A percentile compares a stretch with the other conserved stretches of the same genome.
Conservation (phyloP, 345 rosid genomes). For the Turnera subulata region DNA sequence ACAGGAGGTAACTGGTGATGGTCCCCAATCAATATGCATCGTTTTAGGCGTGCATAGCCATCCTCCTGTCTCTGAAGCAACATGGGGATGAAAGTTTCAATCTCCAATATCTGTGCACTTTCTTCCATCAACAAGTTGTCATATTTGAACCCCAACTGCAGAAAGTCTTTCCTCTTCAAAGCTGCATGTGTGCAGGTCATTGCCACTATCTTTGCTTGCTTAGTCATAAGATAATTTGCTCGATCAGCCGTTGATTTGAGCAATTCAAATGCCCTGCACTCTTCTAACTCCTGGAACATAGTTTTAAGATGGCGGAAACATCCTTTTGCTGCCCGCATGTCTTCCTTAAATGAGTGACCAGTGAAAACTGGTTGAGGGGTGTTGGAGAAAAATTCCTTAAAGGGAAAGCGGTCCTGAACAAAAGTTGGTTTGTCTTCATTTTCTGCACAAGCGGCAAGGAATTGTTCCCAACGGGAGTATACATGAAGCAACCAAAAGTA, state of each 20-base stretch:
- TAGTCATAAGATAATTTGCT: slow-evolving; percentile 96
- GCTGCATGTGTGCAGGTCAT: slow-evolving; percentile 99
- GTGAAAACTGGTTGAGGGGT: slow-evolving; percentile 72
- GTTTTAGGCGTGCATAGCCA: slow-evolving; percentile 94
- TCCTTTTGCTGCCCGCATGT: slow-evolving; percentile 93
- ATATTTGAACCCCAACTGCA: slow-evolving; percentile 93
- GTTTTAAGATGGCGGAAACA: slow-evolving; percentile 91
- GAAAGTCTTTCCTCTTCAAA: slow-evolving; percentile 93
- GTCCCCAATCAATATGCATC: slow-evolving; percentile 96
- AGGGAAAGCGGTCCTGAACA: slow-evolving; percentile 83
- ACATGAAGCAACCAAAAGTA: slow-evolving; percentile 99
- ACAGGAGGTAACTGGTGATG: slow-evolving; percentile 99
- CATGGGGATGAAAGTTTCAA: slow-evolving; percentile 99
- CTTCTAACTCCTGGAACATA: slow-evolving; percentile 96
- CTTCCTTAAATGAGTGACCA: slow-evolving; percentile 85
- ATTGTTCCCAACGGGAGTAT: slow-evolving; percentile 95
- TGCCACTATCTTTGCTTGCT: slow-evolving; percentile 98
- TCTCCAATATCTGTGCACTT: slow-evolving; percentile 98
- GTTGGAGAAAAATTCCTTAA: slow-evolving; percentile 84
- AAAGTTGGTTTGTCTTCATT: slow-evolving; percentile 71
- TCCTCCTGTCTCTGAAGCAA: slow-evolving; percentile 98
- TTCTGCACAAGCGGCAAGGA: slow-evolving; percentile 80
- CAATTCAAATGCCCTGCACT: slow-evolving; percentile 98
- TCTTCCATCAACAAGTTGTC: slow-evolving; percentile 99
- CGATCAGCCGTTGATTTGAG: slow-evolving; percentile 99